A percentile compares a stretch with the other conserved stretches of the same genome.
Conservation (phyloP, 768 basidiomycete species). For the Termitomyces sp. region DNA sequence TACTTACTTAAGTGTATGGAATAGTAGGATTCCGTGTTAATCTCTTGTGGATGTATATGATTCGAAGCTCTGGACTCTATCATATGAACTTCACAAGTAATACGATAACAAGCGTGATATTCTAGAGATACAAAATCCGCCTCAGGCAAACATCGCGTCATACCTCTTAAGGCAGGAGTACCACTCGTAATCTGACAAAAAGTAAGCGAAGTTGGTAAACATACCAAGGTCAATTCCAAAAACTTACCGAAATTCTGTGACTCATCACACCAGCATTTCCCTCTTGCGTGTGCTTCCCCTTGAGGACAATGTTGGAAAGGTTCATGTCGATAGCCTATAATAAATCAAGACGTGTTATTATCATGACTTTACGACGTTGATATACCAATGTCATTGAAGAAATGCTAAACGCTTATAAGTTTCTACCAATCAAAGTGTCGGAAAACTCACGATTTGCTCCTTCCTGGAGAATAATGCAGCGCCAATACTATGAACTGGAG, state of each 20-base stretch:
- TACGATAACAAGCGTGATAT: neutral
- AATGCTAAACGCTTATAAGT: conserved; percentile 43
- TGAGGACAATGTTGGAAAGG: conserved; percentile 93
- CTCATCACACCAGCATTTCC: conserved; percentile 84
- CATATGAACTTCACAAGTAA: neutral
- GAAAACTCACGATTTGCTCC: conserved; percentile 58
- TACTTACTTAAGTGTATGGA: neutral
- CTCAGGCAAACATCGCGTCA: conserved; percentile 47
- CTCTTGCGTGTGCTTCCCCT: conserved; percentile 64
- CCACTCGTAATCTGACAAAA: conserved; percentile 63
- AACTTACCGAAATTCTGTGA: conserved; percentile 67
- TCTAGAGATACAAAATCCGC: conserved; percentile 5
- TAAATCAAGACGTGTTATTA: neutral
- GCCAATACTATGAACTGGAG: conserved; percentile 84
- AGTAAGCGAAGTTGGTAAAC: neutral
- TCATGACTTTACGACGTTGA: neutral
- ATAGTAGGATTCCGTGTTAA: neutral
- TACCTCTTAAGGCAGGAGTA: conserved; percentile 86
- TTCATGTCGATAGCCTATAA: conserved; percentile 69
- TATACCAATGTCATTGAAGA: conserved; percentile 84
- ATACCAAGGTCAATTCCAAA: neutral
- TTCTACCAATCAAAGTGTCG: neutral
- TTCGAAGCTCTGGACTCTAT: neutral
- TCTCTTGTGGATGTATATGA: conserved; percentile 1
- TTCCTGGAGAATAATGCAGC: conserved; percentile 85